phyloP scores from a whole-genome alignment of 2,329 filamentous ascomycete genomes.

The Neocucurbitaria cava region DNA sequence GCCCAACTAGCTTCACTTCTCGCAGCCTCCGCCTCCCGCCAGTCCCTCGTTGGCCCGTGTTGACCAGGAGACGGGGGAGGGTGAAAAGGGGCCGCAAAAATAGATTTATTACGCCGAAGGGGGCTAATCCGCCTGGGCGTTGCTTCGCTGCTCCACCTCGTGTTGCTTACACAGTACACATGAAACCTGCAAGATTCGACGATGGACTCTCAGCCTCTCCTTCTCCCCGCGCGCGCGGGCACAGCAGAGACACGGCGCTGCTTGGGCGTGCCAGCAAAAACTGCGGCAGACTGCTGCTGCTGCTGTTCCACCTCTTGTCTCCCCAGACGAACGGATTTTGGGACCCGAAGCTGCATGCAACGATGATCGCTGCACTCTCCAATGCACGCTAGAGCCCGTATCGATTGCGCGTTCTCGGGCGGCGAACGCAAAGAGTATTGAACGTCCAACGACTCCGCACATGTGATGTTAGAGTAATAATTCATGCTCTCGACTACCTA shows the following conservation, averaged over 20 bases:
- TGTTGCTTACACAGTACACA: background rate
- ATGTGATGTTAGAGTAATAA: background rate
- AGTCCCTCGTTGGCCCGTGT: conserved; percentile 21
- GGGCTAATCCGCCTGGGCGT: conserved; percentile 17
- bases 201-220: background rate
- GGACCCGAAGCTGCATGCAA: conserved; percentile 3
- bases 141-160: conserved; percentile 17
- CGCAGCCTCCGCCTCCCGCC: conserved; percentile 18
- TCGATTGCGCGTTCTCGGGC: conserved; percentile 28
- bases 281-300: background rate
- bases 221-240: background rate
- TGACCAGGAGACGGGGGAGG: conserved; percentile 19
- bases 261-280: background rate
- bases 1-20: too few species aligned
- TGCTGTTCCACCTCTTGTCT: conserved; percentile 1
- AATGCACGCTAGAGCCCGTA: conserved; percentile 23
- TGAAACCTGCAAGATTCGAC: too few species aligned
- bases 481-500: background rate
- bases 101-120: conserved; percentile 25
- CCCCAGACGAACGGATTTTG: background rate
- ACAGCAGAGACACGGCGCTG: background rate
- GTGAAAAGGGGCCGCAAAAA: conserved; percentile 30
- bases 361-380: conserved; percentile 24
- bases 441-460: background rate
- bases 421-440: conserved; percentile 5